Evolutionary conservation across 2,329 filamentous ascomycete species (phyloP).

Genomic region (Epicoccum sorghinum): DNA sequence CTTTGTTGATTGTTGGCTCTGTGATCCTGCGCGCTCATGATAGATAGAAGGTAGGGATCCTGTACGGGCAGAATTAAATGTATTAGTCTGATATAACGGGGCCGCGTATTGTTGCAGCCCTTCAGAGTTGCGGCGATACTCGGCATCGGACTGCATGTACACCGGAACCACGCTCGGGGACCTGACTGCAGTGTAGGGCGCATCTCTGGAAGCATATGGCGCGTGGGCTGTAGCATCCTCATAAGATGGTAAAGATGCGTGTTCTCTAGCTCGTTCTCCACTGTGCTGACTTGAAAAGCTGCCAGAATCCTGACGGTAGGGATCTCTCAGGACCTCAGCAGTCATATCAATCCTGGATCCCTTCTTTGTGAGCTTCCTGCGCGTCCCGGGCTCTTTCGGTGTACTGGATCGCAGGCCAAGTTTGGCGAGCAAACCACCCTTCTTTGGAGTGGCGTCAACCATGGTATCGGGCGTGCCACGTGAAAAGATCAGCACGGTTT

Average conservation of each 20-base stretch:
- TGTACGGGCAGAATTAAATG: constrained; percentile 18
- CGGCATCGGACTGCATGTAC: constrained; percentile 14
- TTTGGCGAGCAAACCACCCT: constrained; percentile 28
- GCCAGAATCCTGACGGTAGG: constrained; percentile 31
- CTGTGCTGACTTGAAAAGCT: constrained; percentile 30
- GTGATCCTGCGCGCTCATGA: constrained; percentile 7
- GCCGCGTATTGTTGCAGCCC: constrained; percentile 30
- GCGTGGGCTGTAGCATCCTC: constrained; percentile 16
- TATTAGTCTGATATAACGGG: constrained; percentile 26
- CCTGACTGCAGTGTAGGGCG: constrained; percentile 25
- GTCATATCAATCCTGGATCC: constrained; percentile 21
- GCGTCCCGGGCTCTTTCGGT: constrained; percentile 22
- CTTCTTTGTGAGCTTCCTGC: constrained; percentile 35
- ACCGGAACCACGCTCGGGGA: not conserved
- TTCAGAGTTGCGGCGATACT: constrained; percentile 36
- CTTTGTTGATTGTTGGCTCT: not conserved
- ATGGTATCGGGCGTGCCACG: constrained; percentile 13
- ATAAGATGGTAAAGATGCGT: constrained; percentile 18
- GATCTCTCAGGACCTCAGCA: constrained; percentile 11
- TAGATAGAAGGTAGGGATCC: constrained; percentile 24
- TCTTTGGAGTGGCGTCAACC: constrained; percentile 27
- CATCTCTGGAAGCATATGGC: constrained; percentile 21
- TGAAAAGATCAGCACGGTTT: not conserved
- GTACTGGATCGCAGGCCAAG: constrained; percentile 26
- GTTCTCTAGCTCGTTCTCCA: constrained; percentile 16